Conservation (phyloP, 148 eudicot genomes). For the Persicaria tinctoria region DNA sequence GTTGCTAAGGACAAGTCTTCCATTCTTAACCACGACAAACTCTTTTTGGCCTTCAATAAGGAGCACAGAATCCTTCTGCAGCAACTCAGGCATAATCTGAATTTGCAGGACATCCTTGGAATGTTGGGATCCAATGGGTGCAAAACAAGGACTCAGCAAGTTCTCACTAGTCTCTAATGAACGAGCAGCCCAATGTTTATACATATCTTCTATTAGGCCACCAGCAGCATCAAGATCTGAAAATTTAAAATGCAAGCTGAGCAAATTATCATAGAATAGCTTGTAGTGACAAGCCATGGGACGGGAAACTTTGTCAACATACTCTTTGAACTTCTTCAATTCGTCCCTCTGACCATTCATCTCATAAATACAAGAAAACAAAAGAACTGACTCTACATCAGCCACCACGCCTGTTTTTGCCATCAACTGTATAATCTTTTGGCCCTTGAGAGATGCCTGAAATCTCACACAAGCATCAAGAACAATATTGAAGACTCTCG, state of each 20-base stretch:
- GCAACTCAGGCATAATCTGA: conserved; percentile 48
- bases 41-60: conserved; percentile 36
- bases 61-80: conserved; percentile 44
- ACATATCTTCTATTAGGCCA: conserved; percentile 50
- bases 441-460: conserved; percentile 54
- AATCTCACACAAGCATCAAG: conserved; percentile 65
- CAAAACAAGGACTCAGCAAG: conserved; percentile 30
- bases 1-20: conserved; percentile 47
- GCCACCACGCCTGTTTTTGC: conserved; percentile 47
- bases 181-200: conserved; percentile 22
- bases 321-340: conserved; percentile 54
- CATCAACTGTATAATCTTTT: conserved; percentile 67
- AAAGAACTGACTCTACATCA: conserved; percentile 57
- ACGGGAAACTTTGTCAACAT: conserved; percentile 44
- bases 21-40: conserved; percentile 34
- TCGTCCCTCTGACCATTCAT: conserved; percentile 71
- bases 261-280: conserved; percentile 56
- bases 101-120: conserved; percentile 47
- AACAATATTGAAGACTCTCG: conserved; percentile 65
- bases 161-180: conserved; percentile 21
- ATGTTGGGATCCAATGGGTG: conserved; percentile 63
- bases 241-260: conserved; percentile 65
- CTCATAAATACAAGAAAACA: conserved; percentile 59
- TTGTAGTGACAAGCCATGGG: conserved; percentile 39
- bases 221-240: conserved; percentile 67